Conservation (phyloP, 78 protist species). For the Dictyostelium firmibasis region DNA sequence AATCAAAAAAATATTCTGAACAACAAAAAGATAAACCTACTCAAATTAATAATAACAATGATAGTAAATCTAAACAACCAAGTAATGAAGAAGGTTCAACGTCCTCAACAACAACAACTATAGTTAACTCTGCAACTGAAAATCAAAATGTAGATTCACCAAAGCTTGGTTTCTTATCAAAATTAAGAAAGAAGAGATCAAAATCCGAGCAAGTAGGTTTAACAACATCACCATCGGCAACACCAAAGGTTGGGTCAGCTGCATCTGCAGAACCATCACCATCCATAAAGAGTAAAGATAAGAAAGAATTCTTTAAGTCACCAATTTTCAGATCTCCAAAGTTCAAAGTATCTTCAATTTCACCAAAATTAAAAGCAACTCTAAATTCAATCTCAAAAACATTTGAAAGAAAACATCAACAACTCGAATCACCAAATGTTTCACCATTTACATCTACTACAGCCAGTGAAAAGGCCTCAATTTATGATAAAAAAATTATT, state of each 20-base stretch:
- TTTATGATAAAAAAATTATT: not conserved
- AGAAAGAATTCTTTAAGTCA: not conserved
- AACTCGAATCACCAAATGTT: not conserved
- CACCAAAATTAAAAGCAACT: constrained; percentile 24
- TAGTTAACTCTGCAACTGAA: not conserved
- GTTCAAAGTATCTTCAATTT: not conserved
- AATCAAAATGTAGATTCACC: not conserved
- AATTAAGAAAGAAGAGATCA: not conserved
- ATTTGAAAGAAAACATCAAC: not conserved
- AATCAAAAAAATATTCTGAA: constrained; percentile 5
- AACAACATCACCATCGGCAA: too few relatives aligned
- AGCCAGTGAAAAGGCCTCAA: constrained; percentile 5
- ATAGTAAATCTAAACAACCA: not conserved
- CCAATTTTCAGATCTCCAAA: constrained; percentile 1
- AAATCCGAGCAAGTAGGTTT: not conserved
- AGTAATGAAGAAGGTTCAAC: not conserved
- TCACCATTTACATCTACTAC: not conserved
- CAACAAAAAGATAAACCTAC: not conserved
- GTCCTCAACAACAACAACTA: not conserved
- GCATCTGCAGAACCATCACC: not conserved
- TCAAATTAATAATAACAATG: too few relatives aligned
- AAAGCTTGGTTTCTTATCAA: not conserved
- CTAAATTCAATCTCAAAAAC: not conserved
- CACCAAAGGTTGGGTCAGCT: not conserved
- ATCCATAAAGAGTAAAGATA: not conserved